Conservation (phyloP, 1,284 basidiomycete species). For the Heterobasidion annosum region DNA sequence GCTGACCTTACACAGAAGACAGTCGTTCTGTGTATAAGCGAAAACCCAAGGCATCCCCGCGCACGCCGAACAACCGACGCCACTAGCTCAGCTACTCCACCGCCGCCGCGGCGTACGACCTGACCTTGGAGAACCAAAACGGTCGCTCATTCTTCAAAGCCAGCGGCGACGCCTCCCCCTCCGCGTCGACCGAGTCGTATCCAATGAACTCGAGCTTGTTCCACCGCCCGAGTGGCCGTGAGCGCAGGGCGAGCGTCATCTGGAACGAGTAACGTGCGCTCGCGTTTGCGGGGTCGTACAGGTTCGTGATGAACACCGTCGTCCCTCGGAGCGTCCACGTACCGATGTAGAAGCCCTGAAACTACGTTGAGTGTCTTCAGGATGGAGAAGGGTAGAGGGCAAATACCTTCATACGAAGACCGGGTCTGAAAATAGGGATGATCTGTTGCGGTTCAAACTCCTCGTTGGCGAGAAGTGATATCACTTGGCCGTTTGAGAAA, state of each 20-base stretch:
- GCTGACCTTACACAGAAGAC: no score
- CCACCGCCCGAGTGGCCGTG: conserved; percentile 79
- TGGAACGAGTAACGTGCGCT: conserved; percentile 64
- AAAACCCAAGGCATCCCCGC: no score
- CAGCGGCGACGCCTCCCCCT: conserved; percentile 67
- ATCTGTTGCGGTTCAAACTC: conserved; percentile 65
- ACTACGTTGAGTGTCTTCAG: conserved; percentile 2
- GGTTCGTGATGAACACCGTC: conserved; percentile 51
- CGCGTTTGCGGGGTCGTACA: conserved; percentile 34
- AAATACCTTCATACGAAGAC: conserved; percentile 69
- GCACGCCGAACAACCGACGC: no score
- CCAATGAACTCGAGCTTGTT: conserved; percentile 75
- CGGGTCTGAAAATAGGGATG: conserved; percentile 71
- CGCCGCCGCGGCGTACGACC: conserved; percentile 30
- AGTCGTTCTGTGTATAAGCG: no score
- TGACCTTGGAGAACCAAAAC: conserved; percentile 89
- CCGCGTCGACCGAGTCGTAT: conserved; percentile 70
- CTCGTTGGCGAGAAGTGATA: conserved; percentile 84
- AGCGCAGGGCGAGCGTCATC: conserved; percentile 76
- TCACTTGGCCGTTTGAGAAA: conserved; percentile 78
- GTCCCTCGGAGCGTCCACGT: conserved; percentile 57
- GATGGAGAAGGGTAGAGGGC: background rate
- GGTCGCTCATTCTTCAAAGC: conserved; percentile 78
- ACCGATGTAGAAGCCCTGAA: conserved; percentile 61
- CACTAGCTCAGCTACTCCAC: no score